A percentile compares a stretch with the other conserved stretches of the same genome.
Conservation (phyloP, 2,329 filamentous ascomycete genomes). For the Verticillium isaacii region DNA sequence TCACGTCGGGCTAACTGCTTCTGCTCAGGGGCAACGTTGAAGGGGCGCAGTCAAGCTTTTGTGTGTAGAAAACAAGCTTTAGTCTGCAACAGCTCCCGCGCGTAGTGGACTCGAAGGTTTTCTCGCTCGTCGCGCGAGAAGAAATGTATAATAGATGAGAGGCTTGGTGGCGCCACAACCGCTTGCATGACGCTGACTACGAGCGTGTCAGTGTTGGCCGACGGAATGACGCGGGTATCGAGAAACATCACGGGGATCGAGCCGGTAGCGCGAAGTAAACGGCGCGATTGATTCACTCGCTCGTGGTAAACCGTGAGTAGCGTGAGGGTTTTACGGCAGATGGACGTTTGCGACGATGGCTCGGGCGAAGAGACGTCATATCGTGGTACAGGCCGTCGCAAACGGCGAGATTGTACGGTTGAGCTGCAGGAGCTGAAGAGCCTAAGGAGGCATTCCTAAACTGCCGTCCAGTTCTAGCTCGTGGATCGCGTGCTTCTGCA, state of each 20-base stretch:
- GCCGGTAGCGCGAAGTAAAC: background rate
- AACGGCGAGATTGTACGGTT: background rate
- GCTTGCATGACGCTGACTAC: background rate
- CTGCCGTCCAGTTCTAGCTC: background rate
- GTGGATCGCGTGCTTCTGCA: background rate
- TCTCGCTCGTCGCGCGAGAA: background rate
- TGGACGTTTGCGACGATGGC: background rate
- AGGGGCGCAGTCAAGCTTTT: background rate
- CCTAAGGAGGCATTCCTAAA: background rate
- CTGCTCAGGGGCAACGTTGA: background rate
- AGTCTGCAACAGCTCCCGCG: background rate
- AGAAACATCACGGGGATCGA: background rate
- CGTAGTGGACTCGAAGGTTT: background rate
- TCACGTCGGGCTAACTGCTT: background rate
- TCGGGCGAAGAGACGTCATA: background rate
- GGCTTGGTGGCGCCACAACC: background rate
- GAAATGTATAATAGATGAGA: background rate
- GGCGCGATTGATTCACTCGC: background rate
- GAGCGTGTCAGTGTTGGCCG: background rate
- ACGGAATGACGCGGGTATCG: background rate
- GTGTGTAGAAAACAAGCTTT: background rate
- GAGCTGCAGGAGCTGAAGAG: background rate
- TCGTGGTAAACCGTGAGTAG: background rate
- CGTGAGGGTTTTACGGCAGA: background rate
- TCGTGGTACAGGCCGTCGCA: background rate